Evolutionary conservation across 2,329 filamentous ascomycete species (phyloP), one percentile per base, ranked within the genome.

Genomic region (Beauveria sp.): DNA sequence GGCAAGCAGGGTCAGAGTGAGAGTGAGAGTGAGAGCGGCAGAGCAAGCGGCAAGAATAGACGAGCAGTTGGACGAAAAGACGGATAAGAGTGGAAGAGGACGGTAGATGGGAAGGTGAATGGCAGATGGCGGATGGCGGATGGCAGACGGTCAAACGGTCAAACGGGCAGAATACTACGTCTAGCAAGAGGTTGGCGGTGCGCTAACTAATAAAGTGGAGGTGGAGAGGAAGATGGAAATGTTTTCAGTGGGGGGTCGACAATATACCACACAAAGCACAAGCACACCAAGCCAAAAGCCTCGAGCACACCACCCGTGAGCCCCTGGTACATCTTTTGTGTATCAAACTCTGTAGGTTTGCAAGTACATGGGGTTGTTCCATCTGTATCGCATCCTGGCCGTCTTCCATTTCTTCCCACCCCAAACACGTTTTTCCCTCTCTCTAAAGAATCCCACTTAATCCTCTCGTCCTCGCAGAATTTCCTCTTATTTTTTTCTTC

Each of bases 161-260:
- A 30, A 50, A 50, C 16, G 47, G 47, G 47, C 24, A 51, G 26
- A 30, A 18, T 18, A 28, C 14, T 22, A 9, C 34, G 34, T 37
- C 34, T 37, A 37, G 34, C 5, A 48, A 18, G 48, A 54, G 34
- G 51, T 54, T 40, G 47, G 48, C 48, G 30, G 41, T 55, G 53
- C 53, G 53, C 53, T 55, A 51, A 34, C 30, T 22, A 41, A 53
- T 53, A 55, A 55, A 44, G 53, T 55, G 53, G 53, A 55, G 41
- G 53, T 55, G 26, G n/a, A 37, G 50, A 40, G 26, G 50, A 18
- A 48, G 47, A 51, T 26, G 22, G 44, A 47, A 47, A 47, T 47
- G 44, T 47, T 47, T 47, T 47, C 44, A 47, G 20, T 14, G 34
- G 34, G 34, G 34, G 14, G 14, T 16, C 14, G 5, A 37, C 34